phyloP scores from a whole-genome alignment of 345 rosid genomes.

The Boechera stricta region DNA sequence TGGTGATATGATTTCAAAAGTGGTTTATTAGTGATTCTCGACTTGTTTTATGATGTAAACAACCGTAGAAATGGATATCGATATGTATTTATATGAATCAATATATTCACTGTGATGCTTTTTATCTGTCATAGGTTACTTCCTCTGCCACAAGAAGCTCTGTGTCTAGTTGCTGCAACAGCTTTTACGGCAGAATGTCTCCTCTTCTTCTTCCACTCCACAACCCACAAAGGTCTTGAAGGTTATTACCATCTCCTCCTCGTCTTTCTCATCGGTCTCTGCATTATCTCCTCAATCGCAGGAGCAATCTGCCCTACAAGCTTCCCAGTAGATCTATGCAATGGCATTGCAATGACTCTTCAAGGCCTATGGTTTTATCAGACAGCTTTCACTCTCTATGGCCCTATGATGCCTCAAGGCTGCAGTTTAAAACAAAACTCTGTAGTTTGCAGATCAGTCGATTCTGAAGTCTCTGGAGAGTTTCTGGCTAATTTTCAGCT shows the following conservation, averaged over 20 bases:
- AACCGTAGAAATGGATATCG: not conserved
- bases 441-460: constrained; percentile 60
- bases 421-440: constrained; percentile 57
- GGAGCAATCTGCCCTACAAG: constrained; percentile 82
- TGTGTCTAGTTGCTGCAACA: constrained; percentile 70
- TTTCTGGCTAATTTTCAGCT: constrained; percentile 86
- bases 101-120: not conserved
- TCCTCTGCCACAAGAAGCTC: constrained; percentile 79
- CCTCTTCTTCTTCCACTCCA: constrained; percentile 92
- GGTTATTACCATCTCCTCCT: constrained; percentile 95
- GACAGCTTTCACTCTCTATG: constrained; percentile 93
- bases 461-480: constrained; percentile 73
- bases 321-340: constrained; percentile 78
- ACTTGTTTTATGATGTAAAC: not conserved
- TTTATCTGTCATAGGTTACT: constrained; percentile 54
- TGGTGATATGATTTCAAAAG: constrained; percentile 9
- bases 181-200: constrained; percentile 88
- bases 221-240: constrained; percentile 93
- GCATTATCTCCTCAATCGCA: constrained; percentile 62
- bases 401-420: constrained; percentile 92
- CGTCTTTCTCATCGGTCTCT: constrained; percentile 76
- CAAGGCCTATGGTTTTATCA: constrained; percentile 99
- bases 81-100: not conserved
- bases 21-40: not conserved
- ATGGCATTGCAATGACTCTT: constrained; percentile 77